Conservation (phyloP, 2,329 filamentous ascomycete genomes). For the Arachnopeziza araneosa region DNA sequence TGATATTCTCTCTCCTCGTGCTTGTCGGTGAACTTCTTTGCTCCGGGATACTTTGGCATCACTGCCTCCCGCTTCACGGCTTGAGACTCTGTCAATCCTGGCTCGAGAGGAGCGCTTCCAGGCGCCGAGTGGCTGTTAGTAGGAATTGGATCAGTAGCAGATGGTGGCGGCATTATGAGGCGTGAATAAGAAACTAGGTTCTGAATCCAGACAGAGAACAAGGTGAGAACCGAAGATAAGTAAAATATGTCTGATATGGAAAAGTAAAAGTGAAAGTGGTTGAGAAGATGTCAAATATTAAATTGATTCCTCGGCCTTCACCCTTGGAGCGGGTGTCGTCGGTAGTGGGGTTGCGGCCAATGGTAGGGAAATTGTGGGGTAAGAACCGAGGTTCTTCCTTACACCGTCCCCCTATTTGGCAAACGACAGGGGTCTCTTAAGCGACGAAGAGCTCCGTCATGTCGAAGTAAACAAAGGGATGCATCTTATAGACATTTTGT, state of each 20-base stretch:
- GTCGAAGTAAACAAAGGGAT: no score
- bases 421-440: not conserved
- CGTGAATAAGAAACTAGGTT: not conserved
- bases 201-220: not conserved
- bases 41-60: conserved; percentile 2
- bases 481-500: no score
- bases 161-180: conserved; percentile 21
- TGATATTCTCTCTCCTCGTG: conserved; percentile 33
- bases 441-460: not conserved
- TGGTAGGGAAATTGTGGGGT: not conserved
- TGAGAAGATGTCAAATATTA: not conserved
- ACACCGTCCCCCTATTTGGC: not conserved
- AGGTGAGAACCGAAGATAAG: not conserved
- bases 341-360: not conserved
- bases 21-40: conserved; percentile 26
- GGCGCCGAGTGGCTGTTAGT: conserved; percentile 3
- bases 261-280: not conserved
- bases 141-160: conserved; percentile 13
- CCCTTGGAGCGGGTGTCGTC: no score
- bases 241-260: not conserved
- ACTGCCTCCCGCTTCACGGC: conserved; percentile 7
- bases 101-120: conserved; percentile 17
- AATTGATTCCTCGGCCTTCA: no score
- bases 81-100: conserved; percentile 16
- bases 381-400: not conserved